A percentile compares a stretch with the other conserved stretches of the same genome.
Conservation (phyloP, 2,329 filamentous ascomycete species). For the Verticillium nonalfalfae region DNA sequence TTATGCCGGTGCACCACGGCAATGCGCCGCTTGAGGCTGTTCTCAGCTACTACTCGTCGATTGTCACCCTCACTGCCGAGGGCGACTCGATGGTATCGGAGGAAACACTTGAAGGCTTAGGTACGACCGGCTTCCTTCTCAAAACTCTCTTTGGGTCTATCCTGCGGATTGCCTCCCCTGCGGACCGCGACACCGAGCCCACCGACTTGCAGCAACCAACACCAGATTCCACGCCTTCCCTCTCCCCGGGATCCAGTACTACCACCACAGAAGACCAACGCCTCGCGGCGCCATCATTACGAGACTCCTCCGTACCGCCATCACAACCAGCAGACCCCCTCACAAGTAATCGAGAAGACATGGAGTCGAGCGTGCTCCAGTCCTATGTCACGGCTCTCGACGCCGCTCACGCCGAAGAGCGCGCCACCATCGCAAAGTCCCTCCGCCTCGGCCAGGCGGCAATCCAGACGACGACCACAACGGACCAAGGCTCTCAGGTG, state of each 20-base stretch:
- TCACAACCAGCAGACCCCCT: not conserved
- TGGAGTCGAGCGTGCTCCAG: not conserved
- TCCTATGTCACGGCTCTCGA: not conserved
- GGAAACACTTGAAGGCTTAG: slow-evolving; percentile 86
- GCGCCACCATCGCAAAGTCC: slow-evolving; percentile 1
- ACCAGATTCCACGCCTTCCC: not conserved
- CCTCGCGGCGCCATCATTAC: slow-evolving; percentile 1
- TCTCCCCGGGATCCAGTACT: slow-evolving; percentile 1
- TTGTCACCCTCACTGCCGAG: slow-evolving; percentile 84
- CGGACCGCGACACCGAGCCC: slow-evolving; percentile 17
- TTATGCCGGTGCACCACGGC: slow-evolving; percentile 62
- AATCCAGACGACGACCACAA: not conserved
- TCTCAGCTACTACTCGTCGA: slow-evolving; percentile 84
- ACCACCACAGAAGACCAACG: not conserved
- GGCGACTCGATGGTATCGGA: slow-evolving; percentile 91
- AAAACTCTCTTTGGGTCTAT: slow-evolving; percentile 71
- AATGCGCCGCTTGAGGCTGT: slow-evolving; percentile 72
- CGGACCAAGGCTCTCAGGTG: slow-evolving; percentile 14
- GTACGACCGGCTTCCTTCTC: slow-evolving; percentile 72
- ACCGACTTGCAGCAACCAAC: slow-evolving; percentile 14
- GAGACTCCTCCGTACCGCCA: not conserved
- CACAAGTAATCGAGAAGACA: not conserved
- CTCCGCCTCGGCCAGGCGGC: not conserved
- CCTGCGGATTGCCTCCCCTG: slow-evolving; percentile 56
- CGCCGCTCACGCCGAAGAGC: not conserved